Base-by-base conservation (phyloP, 129 eudicot species). In the Tagetes erecta region DNA sequence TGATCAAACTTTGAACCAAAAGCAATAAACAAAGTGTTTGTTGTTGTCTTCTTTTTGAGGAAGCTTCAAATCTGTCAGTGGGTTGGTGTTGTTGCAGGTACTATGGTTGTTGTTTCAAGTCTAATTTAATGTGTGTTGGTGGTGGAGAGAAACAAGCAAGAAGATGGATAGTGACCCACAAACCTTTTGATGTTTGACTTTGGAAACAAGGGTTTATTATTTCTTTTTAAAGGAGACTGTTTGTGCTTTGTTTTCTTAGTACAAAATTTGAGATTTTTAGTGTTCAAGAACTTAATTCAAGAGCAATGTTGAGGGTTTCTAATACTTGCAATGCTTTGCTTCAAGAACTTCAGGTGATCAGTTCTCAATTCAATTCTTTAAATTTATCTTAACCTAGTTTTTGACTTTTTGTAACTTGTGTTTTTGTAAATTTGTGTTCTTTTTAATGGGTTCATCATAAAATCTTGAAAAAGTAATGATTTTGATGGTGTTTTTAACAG, bases 311-410 rank as follows among this genome's bases (percentile, higher is more conserved):
- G 67, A 82, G 76, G 38, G 74, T 68, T 53, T 86, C 80, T 83
- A 79, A 71, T 73, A 50, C 82, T 66, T 85, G 84, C 73, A 85
- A 79, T 83, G 78, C 83, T 78, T 64, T 90, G 72, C 88, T 90
- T 66, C 85, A 81, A 76, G 86, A 90, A 77, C 87, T 90, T 83
- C 86, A 90, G 96, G 96, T 88, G 64, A 50, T 67, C 66, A 64
- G 30, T 53, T 55, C 53, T 52, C 7, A 31, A 20, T 63, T 57
- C 80, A 47, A 36, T 76, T 78, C 41, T 59, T 69, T 11, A 46
- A 34, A 5, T 73, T 35, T 5, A 11, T 2, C 46, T 5, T 70
- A 20, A n/a, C 20, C 42, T 60, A 34, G 44, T 20, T 20, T 20
- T 20, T 20, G 27, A 20, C 10, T 37, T 10, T 70, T 36, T 27